Evolutionary conservation across 2,329 filamentous ascomycete genomes (phyloP), one percentile per base, ranked within the genome.

Genomic region (Dactylonectria estremocensis): DNA sequence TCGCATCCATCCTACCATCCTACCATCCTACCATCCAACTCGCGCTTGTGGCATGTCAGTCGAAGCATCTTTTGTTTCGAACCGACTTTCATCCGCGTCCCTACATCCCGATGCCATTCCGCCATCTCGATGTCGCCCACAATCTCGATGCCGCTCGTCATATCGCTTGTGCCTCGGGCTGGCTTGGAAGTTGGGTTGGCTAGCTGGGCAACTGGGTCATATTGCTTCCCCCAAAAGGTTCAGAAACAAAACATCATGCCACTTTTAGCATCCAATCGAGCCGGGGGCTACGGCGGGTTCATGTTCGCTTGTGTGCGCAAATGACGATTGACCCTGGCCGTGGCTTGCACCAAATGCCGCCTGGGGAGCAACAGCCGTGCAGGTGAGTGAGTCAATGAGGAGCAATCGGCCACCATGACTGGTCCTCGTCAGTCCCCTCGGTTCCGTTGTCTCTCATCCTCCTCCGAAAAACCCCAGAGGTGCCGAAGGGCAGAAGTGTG

Each of bases 231-330:
- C 52, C 24, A 4, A 28, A 28, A 43, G 40, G 14, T n/a, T 14
- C 40, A n/a, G 40, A 43, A 8, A n/a, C 40, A n/a, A 14, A 43
- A n/a, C 18, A 58, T 63, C 46, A 59, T 54, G 11, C 64, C 45
- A 63, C 46, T 67, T 59, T 63, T 62, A 67, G 24, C 64, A 54
- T 67, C 64, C 59, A 49, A 37, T 31, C 40, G 16, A 8, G 5
- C 40, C 40, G 40, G 40, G 40, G 40, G n/a, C 40, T 7, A 28
- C 7, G 24, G 24, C 40, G 40, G 37, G 40, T n/a, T 8, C 14
- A 40, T 43, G 40, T 7, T n/a, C 40, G 24, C 7, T 14, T 52
- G 62, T 37, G 24, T 33, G 48, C 55, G 40, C 31, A 49, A 20
- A 37, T 53, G 31, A 53, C 50, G 35, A 53, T 9, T 37, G 50